These are phyloP conservation scores for Cenococcum geophilum DNA, from an alignment of 495 filamentous ascomycete genomes.

Conservation along the genomic window DNA sequence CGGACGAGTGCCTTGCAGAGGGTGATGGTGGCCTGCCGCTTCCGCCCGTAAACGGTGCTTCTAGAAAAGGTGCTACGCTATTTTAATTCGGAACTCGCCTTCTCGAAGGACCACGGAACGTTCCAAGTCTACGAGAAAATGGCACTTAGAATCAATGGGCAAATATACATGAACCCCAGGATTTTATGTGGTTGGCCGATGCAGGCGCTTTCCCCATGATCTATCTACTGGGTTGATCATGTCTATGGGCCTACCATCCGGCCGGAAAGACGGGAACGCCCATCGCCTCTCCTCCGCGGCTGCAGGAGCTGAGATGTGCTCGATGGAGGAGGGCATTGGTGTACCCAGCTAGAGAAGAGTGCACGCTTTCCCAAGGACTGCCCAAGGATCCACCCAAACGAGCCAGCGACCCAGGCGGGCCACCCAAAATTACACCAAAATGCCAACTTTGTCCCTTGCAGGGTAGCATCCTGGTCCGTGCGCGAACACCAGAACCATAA, in stretches of 20 bases:
- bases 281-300: not conserved
- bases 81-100: not conserved
- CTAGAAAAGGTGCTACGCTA: not conserved
- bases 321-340: not conserved
- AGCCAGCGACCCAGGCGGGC: too few species aligned
- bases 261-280: conserved; percentile 3
- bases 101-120: not conserved
- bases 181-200: not conserved
- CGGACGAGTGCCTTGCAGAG: not conserved
- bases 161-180: not conserved
- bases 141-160: not conserved
- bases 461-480: too few species aligned
- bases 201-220: conserved; percentile 1
- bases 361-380: not conserved
- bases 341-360: not conserved
- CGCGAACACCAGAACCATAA: too few species aligned
- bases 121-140: not conserved
- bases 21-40: not conserved
- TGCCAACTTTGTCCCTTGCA: too few species aligned
- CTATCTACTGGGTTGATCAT: not conserved
- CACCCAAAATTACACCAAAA: too few species aligned
- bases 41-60: not conserved
- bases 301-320: not conserved
- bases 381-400: not conserved
- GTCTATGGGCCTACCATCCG: not conserved